Percentiles rank a stretch among this genome's conserved stretches.
Conservation (phyloP, 805 yeast species). For the Yarrowia sp. region DNA sequence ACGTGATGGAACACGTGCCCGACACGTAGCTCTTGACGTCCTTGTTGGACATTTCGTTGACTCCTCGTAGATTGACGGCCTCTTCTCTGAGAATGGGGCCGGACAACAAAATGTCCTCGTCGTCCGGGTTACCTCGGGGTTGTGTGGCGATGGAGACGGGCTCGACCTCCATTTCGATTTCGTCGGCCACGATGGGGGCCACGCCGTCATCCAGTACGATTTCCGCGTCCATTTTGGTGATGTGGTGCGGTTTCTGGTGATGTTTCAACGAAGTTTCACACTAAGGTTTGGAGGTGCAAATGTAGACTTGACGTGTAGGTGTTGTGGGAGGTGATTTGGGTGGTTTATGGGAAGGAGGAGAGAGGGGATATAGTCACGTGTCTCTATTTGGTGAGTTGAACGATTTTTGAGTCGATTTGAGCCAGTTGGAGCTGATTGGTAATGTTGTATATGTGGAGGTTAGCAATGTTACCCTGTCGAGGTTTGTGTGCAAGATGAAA, state of each 20-base stretch:
- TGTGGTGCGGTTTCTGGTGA: background rate
- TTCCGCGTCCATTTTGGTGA: constrained; percentile 8
- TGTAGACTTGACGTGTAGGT: too few relatives aligned
- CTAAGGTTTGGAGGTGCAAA: background rate
- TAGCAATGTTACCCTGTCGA: too few relatives aligned
- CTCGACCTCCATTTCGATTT: constrained; percentile 2
- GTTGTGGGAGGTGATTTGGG: too few relatives aligned
- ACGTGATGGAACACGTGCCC: background rate
- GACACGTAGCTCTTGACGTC: constrained; percentile 16
- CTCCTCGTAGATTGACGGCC: constrained; percentile 21
- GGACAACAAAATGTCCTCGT: background rate
- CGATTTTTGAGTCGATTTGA: too few relatives aligned
- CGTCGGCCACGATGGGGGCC: constrained; percentile 5
- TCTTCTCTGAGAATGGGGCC: constrained; percentile 16
- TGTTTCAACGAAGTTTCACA: background rate
- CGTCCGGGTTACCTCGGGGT: background rate
- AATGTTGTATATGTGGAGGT: too few relatives aligned
- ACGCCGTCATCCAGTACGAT: constrained; percentile 18
- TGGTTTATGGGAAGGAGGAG: too few relatives aligned
- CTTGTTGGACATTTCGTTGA: constrained; percentile 20
- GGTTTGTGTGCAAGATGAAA: too few relatives aligned
- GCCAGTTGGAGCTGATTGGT: too few relatives aligned
- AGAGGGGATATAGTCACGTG: too few relatives aligned
- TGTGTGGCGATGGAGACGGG: constrained; percentile 3
- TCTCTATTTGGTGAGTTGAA: too few relatives aligned